These are phyloP conservation scores for Fusarium neocosmosporiellum DNA, from an alignment of 2,329 filamentous ascomycete species.

Conservation along the genomic window DNA sequence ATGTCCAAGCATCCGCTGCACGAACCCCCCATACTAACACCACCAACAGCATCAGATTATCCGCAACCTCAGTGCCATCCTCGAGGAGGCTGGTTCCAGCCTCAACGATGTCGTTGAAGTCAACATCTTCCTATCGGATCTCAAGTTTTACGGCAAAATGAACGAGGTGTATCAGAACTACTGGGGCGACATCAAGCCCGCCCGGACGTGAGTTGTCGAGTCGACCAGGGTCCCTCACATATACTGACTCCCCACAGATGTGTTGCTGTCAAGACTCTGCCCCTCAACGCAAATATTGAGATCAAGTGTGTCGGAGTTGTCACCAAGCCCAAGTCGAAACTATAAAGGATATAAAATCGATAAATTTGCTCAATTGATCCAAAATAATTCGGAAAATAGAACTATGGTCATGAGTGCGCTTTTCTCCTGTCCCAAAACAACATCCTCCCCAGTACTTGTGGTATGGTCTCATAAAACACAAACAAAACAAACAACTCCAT, in stretches of 20 bases:
- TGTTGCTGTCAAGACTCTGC: slow-evolving; percentile 47
- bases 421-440: background rate
- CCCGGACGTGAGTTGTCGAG: slow-evolving; percentile 45
- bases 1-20: background rate
- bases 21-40: background rate
- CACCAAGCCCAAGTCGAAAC: slow-evolving; percentile 33
- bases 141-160: slow-evolving; percentile 79
- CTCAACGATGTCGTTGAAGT: slow-evolving; percentile 76
- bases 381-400: background rate
- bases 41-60: slow-evolving; percentile 65
- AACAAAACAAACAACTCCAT: background rate
- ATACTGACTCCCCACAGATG: slow-evolving; percentile 35
- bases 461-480: background rate
- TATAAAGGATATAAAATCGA: slow-evolving; percentile 4
- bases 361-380: background rate
- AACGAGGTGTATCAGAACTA: slow-evolving; percentile 77
- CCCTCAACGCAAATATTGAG: slow-evolving; percentile 45
- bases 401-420: background rate
- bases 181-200: slow-evolving; percentile 64
- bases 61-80: slow-evolving; percentile 75
- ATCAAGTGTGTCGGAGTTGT: slow-evolving; percentile 45
- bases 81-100: slow-evolving; percentile 73
- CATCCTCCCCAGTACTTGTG: background rate
- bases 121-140: slow-evolving; percentile 77
- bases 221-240: rapidly evolving